phyloP scores from a whole-genome alignment of 2,329 filamentous ascomycete genomes.

The Stagonosporopsis chrysanthemi region DNA sequence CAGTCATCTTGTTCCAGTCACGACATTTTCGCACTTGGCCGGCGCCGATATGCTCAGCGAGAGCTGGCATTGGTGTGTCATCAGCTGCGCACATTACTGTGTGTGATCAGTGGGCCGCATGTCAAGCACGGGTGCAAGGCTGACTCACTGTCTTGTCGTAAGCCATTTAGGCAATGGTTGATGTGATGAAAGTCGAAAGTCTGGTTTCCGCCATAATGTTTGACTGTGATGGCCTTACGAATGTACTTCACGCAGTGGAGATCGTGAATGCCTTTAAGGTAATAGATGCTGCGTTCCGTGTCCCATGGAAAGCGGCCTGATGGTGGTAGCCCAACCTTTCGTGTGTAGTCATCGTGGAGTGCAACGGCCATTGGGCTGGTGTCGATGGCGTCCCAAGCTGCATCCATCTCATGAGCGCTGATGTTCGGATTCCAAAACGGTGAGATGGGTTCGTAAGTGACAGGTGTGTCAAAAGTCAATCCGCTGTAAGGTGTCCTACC shows the following conservation, averaged over 20 bases:
- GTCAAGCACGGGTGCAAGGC: background rate
- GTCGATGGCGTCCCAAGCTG: constrained; percentile 46
- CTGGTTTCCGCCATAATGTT: constrained; percentile 33
- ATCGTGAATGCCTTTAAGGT: constrained; percentile 46
- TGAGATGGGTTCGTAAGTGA: constrained; percentile 37
- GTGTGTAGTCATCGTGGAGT: constrained; percentile 38
- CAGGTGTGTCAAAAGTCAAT: constrained; percentile 36
- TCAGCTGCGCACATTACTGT: constrained; percentile 45
- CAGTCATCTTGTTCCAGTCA: constrained; percentile 42
- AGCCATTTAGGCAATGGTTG: constrained; percentile 44
- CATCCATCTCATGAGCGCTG: constrained; percentile 35
- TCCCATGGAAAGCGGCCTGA: constrained; percentile 47
- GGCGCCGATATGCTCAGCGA: constrained; percentile 33
- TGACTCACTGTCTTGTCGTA: constrained; percentile 39
- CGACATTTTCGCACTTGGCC: constrained; percentile 43
- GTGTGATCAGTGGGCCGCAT: background rate
- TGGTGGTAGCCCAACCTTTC: constrained; percentile 31
- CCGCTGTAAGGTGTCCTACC: constrained; percentile 39
- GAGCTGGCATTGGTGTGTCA: constrained; percentile 47
- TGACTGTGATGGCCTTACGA: constrained; percentile 44
- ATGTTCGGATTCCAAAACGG: constrained; percentile 44
- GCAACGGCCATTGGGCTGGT: constrained; percentile 44
- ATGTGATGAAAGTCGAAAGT: constrained; percentile 40
- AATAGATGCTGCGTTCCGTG: constrained; percentile 46
- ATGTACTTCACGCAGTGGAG: constrained; percentile 48